Evolutionary conservation across 1,139 yeast species (phyloP).

Genomic region (Arxiozyma heterogenica): DNA sequence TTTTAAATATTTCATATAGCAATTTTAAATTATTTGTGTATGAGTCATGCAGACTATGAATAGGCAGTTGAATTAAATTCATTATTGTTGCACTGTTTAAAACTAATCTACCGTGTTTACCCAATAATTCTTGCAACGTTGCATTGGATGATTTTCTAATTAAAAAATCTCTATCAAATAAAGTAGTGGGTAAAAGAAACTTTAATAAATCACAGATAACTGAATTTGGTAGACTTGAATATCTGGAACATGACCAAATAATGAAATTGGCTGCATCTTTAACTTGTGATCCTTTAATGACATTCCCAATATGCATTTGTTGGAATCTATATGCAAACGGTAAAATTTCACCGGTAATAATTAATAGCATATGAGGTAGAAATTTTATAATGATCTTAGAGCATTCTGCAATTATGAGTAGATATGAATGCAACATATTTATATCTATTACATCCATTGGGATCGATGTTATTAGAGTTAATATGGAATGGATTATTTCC

Average conservation of each 20-base stretch:
- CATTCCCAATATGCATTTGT: slow-evolving; percentile 38
- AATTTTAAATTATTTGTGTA: slow-evolving; percentile 33
- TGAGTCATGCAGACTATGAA: slow-evolving; percentile 37
- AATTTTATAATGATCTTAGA: slow-evolving; percentile 26
- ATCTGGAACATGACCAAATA: slow-evolving; percentile 51
- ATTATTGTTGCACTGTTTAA: slow-evolving; percentile 31
- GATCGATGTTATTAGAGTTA: slow-evolving; percentile 8
- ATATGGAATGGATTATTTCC: slow-evolving; percentile 16
- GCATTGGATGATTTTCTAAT: slow-evolving; percentile 79
- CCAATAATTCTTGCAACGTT: slow-evolving; percentile 76
- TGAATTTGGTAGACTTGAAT: slow-evolving; percentile 27
- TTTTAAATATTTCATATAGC: slow-evolving; percentile 18
- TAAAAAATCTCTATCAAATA: slow-evolving; percentile 66
- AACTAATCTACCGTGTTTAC: slow-evolving; percentile 44
- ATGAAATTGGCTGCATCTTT: slow-evolving; percentile 82
- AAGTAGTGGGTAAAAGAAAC: slow-evolving; percentile 43
- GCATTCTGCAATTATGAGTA: slow-evolving; percentile 32
- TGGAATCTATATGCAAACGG: slow-evolving; percentile 43
- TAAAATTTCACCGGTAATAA: slow-evolving; percentile 22
- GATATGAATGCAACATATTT: slow-evolving; percentile 27
- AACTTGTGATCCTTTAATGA: slow-evolving; percentile 54
- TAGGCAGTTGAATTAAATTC: slow-evolving; percentile 50
- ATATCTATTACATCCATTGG: slow-evolving; percentile 25
- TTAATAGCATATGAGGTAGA: slow-evolving; percentile 4
- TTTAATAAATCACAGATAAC: slow-evolving; percentile 30